phyloP scores from a whole-genome alignment of 192 early-diverging fungal genomes.

The Cetraspora pellucida region DNA sequence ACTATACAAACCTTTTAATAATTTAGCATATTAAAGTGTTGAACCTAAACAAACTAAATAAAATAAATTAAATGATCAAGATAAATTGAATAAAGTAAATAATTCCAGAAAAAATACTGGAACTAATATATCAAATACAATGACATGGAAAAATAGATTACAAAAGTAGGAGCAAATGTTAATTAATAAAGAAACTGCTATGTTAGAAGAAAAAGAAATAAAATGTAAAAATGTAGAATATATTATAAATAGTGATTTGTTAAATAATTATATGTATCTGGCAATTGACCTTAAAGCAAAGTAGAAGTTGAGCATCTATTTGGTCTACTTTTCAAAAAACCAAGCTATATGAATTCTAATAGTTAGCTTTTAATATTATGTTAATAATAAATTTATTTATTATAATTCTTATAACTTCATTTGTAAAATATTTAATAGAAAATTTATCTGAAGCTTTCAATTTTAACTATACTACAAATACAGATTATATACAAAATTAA shows the following conservation, averaged over 20 bases:
- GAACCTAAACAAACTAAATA: too few relatives aligned
- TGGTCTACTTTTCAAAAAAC: too few relatives aligned
- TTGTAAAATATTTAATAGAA: too few relatives aligned
- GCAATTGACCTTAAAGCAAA: background rate
- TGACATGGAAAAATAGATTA: background rate
- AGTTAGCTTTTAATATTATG: too few relatives aligned
- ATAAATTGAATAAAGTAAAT: background rate
- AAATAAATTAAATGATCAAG: background rate
- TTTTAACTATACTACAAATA: too few relatives aligned
- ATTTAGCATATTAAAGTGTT: too few relatives aligned
- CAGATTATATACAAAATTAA: too few relatives aligned
- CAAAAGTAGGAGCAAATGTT: background rate
- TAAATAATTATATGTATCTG: slow-evolving; percentile 10
- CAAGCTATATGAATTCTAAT: too few relatives aligned
- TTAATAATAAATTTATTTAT: too few relatives aligned
- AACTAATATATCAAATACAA: background rate
- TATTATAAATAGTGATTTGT: slow-evolving; percentile 9
- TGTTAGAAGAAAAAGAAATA: background rate
- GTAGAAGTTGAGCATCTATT: background rate
- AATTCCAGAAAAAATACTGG: background rate
- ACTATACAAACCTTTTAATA: too few relatives aligned
- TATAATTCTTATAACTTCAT: too few relatives aligned
- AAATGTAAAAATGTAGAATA: background rate
- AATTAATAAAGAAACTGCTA: background rate
- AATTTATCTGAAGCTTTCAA: too few relatives aligned